phyloP scores from a whole-genome alignment of 1,284 basidiomycete genomes.

The Pulveroboletus ridleyi region DNA sequence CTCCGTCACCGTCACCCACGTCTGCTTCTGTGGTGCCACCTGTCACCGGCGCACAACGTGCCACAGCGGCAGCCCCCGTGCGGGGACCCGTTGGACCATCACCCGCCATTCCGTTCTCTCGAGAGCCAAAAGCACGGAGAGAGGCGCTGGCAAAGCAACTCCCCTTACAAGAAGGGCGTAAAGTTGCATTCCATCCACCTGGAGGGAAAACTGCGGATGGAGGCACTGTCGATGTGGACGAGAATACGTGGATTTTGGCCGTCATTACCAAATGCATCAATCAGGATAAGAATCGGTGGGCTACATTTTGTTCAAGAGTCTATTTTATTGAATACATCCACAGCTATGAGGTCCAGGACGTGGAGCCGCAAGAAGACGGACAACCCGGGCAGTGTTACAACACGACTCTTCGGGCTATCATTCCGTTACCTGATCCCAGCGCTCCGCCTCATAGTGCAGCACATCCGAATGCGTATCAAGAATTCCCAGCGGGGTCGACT shows the following conservation, averaged over 20 bases:
- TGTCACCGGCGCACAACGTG: constrained; percentile 46
- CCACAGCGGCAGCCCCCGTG: constrained; percentile 50
- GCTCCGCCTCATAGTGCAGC: constrained; percentile 61
- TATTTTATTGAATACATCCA: constrained; percentile 16
- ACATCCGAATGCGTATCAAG: constrained; percentile 72
- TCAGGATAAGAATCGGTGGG: constrained; percentile 69
- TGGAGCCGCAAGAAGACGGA: constrained; percentile 79
- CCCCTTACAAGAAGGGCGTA: constrained; percentile 72
- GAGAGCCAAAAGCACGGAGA: constrained; percentile 68
- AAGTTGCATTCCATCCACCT: constrained; percentile 81
- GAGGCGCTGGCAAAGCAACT: constrained; percentile 66
- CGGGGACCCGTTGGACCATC: constrained; percentile 63
- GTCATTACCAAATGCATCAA: constrained; percentile 73
- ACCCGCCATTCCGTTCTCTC: constrained; percentile 58
- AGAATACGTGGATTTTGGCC: constrained; percentile 83
- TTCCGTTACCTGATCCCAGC: constrained; percentile 77
- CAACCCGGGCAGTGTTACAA: constrained; percentile 75
- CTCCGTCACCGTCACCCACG: constrained; percentile 65
- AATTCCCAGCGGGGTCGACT: constrained; percentile 71
- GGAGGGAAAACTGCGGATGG: constrained; percentile 52
- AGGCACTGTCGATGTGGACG: constrained; percentile 57
- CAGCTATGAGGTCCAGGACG: constrained; percentile 85
- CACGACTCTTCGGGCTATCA: constrained; percentile 70
- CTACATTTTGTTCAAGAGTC: constrained; percentile 9
- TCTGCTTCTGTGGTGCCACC: constrained; percentile 45